Evolutionary conservation across 225 moss, liverwort and hornwort species (phyloP).

Genomic region (Pseudisothecium myosuroides): DNA sequence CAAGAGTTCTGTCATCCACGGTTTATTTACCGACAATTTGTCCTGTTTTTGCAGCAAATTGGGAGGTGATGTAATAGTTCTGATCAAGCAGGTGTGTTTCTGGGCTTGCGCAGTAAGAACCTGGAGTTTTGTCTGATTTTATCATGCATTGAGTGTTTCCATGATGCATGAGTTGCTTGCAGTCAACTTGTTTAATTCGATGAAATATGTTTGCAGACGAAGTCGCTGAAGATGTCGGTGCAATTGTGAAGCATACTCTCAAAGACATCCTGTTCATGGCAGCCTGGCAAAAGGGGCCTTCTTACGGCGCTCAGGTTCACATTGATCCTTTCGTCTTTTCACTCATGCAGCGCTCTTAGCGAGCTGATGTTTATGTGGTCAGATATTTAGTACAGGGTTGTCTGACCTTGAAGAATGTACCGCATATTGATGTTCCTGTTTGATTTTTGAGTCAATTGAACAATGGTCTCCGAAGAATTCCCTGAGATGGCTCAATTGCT

Average conservation of each 20-base stretch:
- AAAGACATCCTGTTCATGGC: not conserved
- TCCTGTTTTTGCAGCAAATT: too few species aligned
- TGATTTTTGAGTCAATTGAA: not conserved
- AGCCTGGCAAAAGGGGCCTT: not conserved
- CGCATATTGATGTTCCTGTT: not conserved
- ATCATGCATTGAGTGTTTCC: not conserved
- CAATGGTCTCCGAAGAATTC: not conserved
- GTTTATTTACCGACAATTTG: too few species aligned
- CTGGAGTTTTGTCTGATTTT: not conserved
- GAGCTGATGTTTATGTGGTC: not conserved
- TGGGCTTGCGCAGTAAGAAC: not conserved
- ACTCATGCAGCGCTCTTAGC: not conserved
- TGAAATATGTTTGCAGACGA: not conserved
- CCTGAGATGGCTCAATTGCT: not conserved
- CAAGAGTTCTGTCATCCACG: too few species aligned
- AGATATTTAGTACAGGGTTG: not conserved
- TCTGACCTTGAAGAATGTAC: not conserved
- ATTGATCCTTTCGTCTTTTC: not conserved
- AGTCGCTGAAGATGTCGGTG: not conserved
- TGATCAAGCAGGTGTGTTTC: not conserved
- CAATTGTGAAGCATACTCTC: not conserved
- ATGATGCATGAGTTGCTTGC: not conserved
- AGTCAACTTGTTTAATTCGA: not conserved
- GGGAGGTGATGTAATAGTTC: not conserved
- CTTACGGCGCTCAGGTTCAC: not conserved